A percentile compares a stretch with the other conserved stretches of the same genome.
These are phyloP conservation scores for Gaertneriomyces sp. DNA, from an alignment of 192 early-diverging fungal genomes.

Conservation along the genomic window DNA sequence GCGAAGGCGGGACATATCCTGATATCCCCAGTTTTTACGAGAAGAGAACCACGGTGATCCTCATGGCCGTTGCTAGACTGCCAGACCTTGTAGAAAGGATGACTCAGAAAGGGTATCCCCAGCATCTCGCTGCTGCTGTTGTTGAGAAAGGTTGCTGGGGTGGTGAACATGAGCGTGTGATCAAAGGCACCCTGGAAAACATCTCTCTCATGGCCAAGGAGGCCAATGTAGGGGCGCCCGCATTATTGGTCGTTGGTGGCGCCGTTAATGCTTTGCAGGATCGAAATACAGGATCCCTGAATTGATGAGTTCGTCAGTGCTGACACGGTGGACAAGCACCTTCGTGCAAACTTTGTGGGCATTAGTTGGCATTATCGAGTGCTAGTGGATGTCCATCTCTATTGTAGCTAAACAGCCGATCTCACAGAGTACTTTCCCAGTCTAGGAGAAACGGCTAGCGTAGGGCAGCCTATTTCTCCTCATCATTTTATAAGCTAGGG, in stretches of 20 bases:
- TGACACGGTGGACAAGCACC: too few relatives aligned
- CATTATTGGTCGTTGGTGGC: slow-evolving; percentile 75
- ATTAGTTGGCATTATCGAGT: too few relatives aligned
- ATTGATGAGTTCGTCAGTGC: too few relatives aligned
- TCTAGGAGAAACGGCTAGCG: too few relatives aligned
- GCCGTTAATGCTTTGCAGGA: not conserved
- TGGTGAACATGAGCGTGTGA: slow-evolving; percentile 63
- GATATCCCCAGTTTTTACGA: slow-evolving; percentile 61
- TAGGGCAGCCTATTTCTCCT: too few relatives aligned
- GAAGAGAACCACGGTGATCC: slow-evolving; percentile 72
- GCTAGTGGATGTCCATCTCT: too few relatives aligned
- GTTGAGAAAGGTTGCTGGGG: slow-evolving; percentile 71
- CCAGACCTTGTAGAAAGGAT: slow-evolving; percentile 60
- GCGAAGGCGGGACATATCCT: slow-evolving; percentile 70
- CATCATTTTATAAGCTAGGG: too few relatives aligned
- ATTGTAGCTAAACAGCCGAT: too few relatives aligned
- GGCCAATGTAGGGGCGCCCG: slow-evolving; percentile 61
- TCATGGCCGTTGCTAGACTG: slow-evolving; percentile 81
- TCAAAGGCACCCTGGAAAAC: slow-evolving; percentile 60
- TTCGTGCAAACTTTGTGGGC: too few relatives aligned
- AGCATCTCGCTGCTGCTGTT: slow-evolving; percentile 66
- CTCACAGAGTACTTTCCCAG: too few relatives aligned
- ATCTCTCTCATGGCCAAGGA: slow-evolving; percentile 63
- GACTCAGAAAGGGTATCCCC: slow-evolving; percentile 61
- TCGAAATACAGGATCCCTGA: too few relatives aligned